Percentiles rank a stretch among this genome's conserved stretches.
Conservation (phyloP, 768 basidiomycete species). For the Boletus speciosus region DNA sequence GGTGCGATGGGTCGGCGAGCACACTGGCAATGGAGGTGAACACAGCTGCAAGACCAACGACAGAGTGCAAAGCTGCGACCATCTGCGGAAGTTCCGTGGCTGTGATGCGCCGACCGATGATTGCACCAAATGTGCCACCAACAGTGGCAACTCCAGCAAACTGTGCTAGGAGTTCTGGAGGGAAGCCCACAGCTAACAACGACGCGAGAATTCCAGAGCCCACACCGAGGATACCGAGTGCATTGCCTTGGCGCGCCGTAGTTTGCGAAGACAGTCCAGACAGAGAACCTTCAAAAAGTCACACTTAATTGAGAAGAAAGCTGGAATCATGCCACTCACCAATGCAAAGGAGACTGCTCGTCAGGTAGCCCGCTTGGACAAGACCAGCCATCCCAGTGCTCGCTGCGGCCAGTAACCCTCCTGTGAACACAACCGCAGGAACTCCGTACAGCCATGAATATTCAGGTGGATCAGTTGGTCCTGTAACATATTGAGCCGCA, state of each 20-base stretch:
- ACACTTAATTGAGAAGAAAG: neutral
- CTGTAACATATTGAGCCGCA: constrained; percentile 33
- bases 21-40: constrained; percentile 84
- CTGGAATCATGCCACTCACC: constrained; percentile 37
- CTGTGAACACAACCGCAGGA: constrained; percentile 78
- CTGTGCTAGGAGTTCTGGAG: constrained; percentile 68
- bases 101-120: constrained; percentile 80
- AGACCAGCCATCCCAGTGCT: constrained; percentile 83
- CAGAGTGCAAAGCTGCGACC: constrained; percentile 78
- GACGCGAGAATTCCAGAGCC: constrained; percentile 78
- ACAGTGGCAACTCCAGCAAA: constrained; percentile 74
- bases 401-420: constrained; percentile 78
- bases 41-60: constrained; percentile 87
- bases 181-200: constrained; percentile 78
- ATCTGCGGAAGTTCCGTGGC: constrained; percentile 87
- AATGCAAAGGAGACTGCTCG: constrained; percentile 85
- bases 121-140: constrained; percentile 66
- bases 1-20: constrained; percentile 63
- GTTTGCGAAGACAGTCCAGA: constrained; percentile 76
- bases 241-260: constrained; percentile 86
- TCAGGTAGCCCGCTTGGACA: constrained; percentile 83
- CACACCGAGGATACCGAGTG: constrained; percentile 84
- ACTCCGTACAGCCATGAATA: constrained; percentile 80
- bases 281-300: constrained; percentile 53
- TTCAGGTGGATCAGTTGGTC: constrained; percentile 82